Evolutionary conservation across 73 alveolate genomes (phyloP), one percentile per base, ranked within the genome.

Genomic region (Durusdinium trenchii): DNA sequence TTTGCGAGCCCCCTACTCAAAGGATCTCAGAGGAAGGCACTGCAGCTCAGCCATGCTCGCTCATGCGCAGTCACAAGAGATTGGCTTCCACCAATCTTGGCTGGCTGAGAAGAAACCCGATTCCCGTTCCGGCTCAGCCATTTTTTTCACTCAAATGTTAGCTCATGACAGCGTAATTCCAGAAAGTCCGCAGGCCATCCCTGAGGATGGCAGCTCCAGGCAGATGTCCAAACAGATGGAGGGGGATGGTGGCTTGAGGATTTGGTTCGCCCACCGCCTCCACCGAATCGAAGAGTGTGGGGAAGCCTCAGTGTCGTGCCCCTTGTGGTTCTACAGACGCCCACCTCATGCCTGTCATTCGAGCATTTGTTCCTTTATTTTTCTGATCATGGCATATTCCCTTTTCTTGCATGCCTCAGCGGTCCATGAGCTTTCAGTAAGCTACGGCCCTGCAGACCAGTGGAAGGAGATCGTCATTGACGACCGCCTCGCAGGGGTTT

Each of bases 81-180:
- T n/a, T n/a, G n/a, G n/a, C n/a, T n/a, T n/a, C n/a, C n/a, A n/a
- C n/a, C n/a, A n/a, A n/a, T n/a, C n/a, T n/a, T n/a, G n/a, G n/a
- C n/a, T n/a, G n/a, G n/a, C n/a, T n/a, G n/a, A n/a, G n/a, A n/a
- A n/a, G n/a, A n/a, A n/a, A n/a, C n/a, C n/a, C n/a, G n/a, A n/a
- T n/a, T n/a, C n/a, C n/a, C n/a, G n/a, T n/a, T n/a, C n/a, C n/a
- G n/a, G n/a, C n/a, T n/a, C n/a, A n/a, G n/a, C n/a, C n/a, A n/a
- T n/a, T n/a, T n/a, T n/a, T n/a, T n/a, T n/a, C n/a, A n/a, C n/a
- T n/a, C 96, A 43, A 89, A 89, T 89, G 96, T 89, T 86, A 64
- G 96, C 96, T 43, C 96, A 89, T 89, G 96, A 89, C 96, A 89
- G 96, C 86, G 86, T 89, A 28, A 43, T 89, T n/a, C 96, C 96